Evolutionary conservation across 192 early-diverging fungal genomes (phyloP).

Genomic region (Backusella tuberculispora): DNA sequence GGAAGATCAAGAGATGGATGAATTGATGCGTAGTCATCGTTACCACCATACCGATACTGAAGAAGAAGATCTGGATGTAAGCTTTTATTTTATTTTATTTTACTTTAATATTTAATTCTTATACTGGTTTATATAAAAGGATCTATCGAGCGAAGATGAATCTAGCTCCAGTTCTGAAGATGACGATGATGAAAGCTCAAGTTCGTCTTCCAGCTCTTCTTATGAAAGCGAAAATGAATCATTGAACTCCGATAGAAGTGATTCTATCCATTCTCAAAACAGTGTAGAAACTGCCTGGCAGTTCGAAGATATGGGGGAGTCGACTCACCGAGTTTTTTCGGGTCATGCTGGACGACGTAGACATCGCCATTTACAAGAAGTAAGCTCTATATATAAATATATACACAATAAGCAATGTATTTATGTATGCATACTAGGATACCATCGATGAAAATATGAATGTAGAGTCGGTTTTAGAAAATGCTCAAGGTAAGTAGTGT

Average conservation of each 20-base stretch:
- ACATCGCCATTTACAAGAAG: slow-evolving; percentile 45
- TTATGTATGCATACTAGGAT: neutral
- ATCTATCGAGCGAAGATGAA: slow-evolving; percentile 42
- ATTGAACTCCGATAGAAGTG: slow-evolving; percentile 47
- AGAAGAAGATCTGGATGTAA: slow-evolving; percentile 51
- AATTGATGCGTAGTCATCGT: slow-evolving; percentile 52
- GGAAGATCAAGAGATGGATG: slow-evolving; percentile 64
- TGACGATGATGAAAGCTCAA: slow-evolving; percentile 36
- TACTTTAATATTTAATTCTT: neutral
- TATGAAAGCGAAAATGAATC: slow-evolving; percentile 19
- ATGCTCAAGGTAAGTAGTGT: neutral
- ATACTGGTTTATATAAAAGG: neutral
- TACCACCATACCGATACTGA: slow-evolving; percentile 42
- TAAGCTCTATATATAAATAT: slow-evolving; percentile 9
- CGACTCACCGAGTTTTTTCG: slow-evolving; percentile 43
- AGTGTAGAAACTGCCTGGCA: slow-evolving; percentile 59
- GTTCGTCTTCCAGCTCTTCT: neutral
- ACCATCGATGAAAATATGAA: neutral
- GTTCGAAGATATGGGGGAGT: slow-evolving; percentile 42
- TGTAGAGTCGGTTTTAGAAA: neutral
- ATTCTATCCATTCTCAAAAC: slow-evolving; percentile 57
- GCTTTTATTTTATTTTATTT: slow-evolving; percentile 41
- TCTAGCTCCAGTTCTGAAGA: slow-evolving; percentile 48
- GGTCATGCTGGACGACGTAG: slow-evolving; percentile 48
- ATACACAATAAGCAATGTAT: neutral